Percentiles rank a stretch among this genome's conserved stretches.
phyloP scores from a whole-genome alignment of 768 basidiomycete species.

The Pholiota conissans region DNA sequence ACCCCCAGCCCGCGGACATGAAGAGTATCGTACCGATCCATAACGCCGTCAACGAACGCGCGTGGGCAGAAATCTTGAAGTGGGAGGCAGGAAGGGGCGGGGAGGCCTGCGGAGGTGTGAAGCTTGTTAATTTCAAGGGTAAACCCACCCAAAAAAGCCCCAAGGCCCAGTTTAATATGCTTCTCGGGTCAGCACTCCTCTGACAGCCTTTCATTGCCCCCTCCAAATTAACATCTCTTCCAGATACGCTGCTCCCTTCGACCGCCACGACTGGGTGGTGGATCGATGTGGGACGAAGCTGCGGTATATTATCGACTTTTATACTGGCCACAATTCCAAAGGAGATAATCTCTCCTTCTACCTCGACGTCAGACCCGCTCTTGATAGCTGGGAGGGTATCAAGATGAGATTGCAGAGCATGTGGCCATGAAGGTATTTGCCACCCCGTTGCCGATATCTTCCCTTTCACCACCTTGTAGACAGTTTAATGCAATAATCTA shows the following conservation, averaged over 20 bases:
- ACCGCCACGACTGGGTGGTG: conserved; percentile 95
- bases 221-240: conserved; percentile 10
- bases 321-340: conserved; percentile 69
- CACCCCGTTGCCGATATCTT: not conserved
- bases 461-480: conserved; percentile 6
- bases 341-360: conserved; percentile 75
- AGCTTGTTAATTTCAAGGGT: conserved; percentile 90
- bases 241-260: conserved; percentile 94
- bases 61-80: conserved; percentile 78
- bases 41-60: conserved; percentile 96
- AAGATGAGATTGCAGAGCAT: conserved; percentile 73
- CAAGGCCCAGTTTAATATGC: conserved; percentile 77
- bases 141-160: conserved; percentile 77
- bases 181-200: conserved; percentile 72
- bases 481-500: conserved; percentile 8
- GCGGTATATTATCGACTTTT: conserved; percentile 98
- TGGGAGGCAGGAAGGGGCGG: conserved; percentile 86
- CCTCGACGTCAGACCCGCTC: conserved; percentile 90
- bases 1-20: conserved; percentile 89
- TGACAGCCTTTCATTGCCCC: not conserved
- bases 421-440: conserved; percentile 33
- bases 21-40: conserved; percentile 95
- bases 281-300: conserved; percentile 88
- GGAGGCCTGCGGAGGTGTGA: conserved; percentile 77
- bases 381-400: conserved; percentile 94